Evolutionary conservation across 345 rosid species (phyloP), one percentile per base, ranked within the genome.

Genomic region (Cardiospermum halicacabum): DNA sequence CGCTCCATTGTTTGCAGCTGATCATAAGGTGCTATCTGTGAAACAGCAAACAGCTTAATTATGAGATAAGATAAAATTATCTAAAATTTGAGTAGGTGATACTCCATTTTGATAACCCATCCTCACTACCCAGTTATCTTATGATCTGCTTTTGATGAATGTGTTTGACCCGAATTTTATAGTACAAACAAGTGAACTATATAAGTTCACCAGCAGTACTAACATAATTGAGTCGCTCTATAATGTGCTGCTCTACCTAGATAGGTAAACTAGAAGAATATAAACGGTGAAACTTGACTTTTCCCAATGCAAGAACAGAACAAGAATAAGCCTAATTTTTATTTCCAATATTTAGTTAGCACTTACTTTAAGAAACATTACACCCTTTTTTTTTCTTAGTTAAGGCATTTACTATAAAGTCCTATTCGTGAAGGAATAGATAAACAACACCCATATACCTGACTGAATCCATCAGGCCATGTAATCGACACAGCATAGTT

Each of bases 11-110:
- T 71, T 72, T 89, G 87, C 67, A 92, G 72, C 80, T 92, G 98
- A 64, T 92, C 96, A 59, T 92, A 92, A n/a, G 96, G 98, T 70
- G 96, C 98, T 70, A 92, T 92, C 96, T 89, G 89, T 71, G 69
- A 5, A 42, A 53, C 11, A 9, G 7, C 16, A 67, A 34, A 67
- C 19, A 28, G 15, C 34, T 31, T 6, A 45, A 36, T 24, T 18
- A 56, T 19, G 43, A n/a, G 56, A 13, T 30, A 7, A n/a, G 36
- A 32, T 30, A 57, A 11, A 16, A 47, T 2, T 37, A 18, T 11
- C 31, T 13, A 56, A 56, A 55, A 26, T 30, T 55, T 2, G n/a
- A 5, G 5, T 7, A 31, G 36, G 11, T 13, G 26, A 21, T 32
- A 37, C 19, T 8, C 13, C 21, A 15, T 22, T 18, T 42, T 60